Base-by-base conservation (phyloP, 1,139 yeast species). In the Candida tropicalis region DNA sequence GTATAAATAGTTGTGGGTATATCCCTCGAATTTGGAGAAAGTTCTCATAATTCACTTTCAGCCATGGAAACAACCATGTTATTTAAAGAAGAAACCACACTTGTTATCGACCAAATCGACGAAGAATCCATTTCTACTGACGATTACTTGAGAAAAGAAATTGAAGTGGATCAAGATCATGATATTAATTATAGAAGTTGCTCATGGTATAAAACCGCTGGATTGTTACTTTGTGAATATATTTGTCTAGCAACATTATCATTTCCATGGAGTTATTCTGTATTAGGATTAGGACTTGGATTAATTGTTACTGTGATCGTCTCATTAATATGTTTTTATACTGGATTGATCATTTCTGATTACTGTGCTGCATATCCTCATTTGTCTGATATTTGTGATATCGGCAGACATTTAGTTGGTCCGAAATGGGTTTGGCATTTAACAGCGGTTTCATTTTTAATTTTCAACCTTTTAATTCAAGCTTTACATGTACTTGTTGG, bases 251-350 rank as follows among this genome's bases (percentile, higher is more conserved):
- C 85, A 9, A 79, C 79, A 46, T 72, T 81, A 77, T 77, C 83
- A 16, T 81, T 81, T 55, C 86, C 86, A 0, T 78, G 84, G 83
- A 75, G 84, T 5, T 81, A 76, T 54, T 76, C 83, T 1, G 80
- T 79, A 2, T 62, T 81, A 25, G 85, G 86, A 0, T 59, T 80
- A 18, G 75, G 80, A 1, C 82, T 84, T 1, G 86, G 85, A 0
- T 60, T 80, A 18, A 75, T 81, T 27, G 57, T 80, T 42, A 81
- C 85, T 0, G 69, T 70, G 2, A 72, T 73, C 40, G 79, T 80
- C 5, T 70, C 84, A 2, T 51, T 71, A 13, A 70, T 78, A 6
- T 79, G 77, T 28, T 60, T 77, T 29, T 80, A 80, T 60, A 80
- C 85, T 1, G 82, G 84, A 5, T 59, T 73, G 33, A 75, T 67